Conservation (phyloP, 2,329 filamentous ascomycete genomes). For the Aspergillus tanneri region DNA sequence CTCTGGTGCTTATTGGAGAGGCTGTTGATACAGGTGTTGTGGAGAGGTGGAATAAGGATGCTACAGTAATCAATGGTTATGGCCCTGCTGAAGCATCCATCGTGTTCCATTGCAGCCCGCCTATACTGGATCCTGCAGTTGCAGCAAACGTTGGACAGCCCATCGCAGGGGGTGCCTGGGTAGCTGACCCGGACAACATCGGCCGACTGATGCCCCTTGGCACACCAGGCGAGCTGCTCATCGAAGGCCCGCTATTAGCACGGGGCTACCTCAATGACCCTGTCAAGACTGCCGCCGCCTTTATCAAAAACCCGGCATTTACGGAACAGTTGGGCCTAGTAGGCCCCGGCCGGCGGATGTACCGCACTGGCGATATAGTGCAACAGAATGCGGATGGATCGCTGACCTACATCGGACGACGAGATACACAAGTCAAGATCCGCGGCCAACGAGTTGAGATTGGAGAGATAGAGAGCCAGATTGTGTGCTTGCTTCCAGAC, state of each 20-base stretch:
- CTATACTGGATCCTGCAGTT: conserved; percentile 3
- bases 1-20: conserved; percentile 22
- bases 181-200: neutral
- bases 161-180: neutral
- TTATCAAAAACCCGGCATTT: neutral
- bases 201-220: neutral
- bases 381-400: conserved; percentile 23
- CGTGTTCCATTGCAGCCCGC: conserved; percentile 10
- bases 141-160: conserved; percentile 7
- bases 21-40: conserved; percentile 16
- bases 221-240: neutral
- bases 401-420: conserved; percentile 2
- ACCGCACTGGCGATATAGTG: conserved; percentile 30
- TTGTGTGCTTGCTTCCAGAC: neutral
- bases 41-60: conserved; percentile 14
- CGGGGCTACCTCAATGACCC: neutral
- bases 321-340: neutral
- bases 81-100: conserved; percentile 25
- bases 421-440: conserved; percentile 13
- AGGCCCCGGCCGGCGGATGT: neutral
- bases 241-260: neutral
- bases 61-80: conserved; percentile 19
- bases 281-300: neutral
- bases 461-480: conserved; percentile 24
- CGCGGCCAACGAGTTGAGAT: conserved; percentile 31